These are phyloP conservation scores for Tetrahymena elliotti DNA, from an alignment of 73 alveolate genomes.

Conservation along the genomic window DNA sequence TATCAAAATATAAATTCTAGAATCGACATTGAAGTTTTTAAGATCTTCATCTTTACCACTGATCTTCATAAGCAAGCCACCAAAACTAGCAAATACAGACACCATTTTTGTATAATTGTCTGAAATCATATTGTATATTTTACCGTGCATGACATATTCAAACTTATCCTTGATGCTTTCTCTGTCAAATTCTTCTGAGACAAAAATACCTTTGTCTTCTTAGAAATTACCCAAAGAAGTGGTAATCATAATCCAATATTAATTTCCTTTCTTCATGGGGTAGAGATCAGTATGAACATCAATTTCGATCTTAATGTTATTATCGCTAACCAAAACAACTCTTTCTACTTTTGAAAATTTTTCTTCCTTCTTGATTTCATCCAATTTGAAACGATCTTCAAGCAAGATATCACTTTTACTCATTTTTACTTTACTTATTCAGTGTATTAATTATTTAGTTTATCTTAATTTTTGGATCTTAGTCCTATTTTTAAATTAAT, in stretches of 20 bases:
- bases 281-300: constrained; percentile 36
- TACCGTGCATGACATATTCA: constrained; percentile 34
- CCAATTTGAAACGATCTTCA: background rate
- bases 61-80: constrained; percentile 24
- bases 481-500: background rate
- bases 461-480: background rate
- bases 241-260: constrained; percentile 27
- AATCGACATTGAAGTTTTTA: constrained; percentile 32
- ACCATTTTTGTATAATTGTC: constrained; percentile 15
- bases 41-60: constrained; percentile 42
- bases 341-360: background rate
- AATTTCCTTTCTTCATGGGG: constrained; percentile 29
- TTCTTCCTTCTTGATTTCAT: background rate
- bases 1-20: constrained; percentile 35
- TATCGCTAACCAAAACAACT: background rate
- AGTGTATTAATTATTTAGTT: background rate
- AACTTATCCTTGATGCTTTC: constrained; percentile 37
- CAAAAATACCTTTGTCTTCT: constrained; percentile 15
- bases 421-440: background rate
- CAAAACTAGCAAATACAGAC: constrained; percentile 28
- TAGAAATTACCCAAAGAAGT: constrained; percentile 18
- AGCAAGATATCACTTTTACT: background rate
- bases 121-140: constrained; percentile 15
- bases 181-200: constrained; percentile 22
- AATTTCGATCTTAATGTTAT: constrained; percentile 13